These are phyloP conservation scores for Nicotiana noctiflora DNA, from an alignment of 257 asterid species.

Conservation along the genomic window DNA sequence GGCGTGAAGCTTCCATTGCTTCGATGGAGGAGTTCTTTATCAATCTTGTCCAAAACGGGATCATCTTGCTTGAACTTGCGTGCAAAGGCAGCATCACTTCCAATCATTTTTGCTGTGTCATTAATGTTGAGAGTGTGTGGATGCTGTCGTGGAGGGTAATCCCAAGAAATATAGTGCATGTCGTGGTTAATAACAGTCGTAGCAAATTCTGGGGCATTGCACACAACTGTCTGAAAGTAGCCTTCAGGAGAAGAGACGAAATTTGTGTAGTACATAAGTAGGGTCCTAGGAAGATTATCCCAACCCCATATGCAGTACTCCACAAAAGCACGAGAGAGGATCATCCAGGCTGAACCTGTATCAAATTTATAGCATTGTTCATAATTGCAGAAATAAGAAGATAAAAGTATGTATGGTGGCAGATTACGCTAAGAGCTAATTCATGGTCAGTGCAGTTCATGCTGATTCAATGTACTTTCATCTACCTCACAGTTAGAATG, in stretches of 20 bases:
- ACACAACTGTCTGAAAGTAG: conserved; percentile 81
- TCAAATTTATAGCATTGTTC: neutral
- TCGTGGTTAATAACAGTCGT: conserved; percentile 85
- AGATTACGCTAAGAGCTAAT: neutral
- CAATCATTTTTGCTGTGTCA: conserved; percentile 54
- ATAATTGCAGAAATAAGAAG: neutral
- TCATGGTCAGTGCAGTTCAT: neutral
- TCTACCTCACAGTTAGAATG: neutral
- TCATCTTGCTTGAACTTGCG: conserved; percentile 67
- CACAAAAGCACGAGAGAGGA: conserved; percentile 71
- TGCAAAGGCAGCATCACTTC: conserved; percentile 80
- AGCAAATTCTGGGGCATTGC: conserved; percentile 77
- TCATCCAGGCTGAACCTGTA: conserved; percentile 97
- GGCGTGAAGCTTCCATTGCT: conserved; percentile 67
- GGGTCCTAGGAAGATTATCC: conserved; percentile 92
- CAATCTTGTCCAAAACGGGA: conserved; percentile 60
- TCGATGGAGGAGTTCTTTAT: conserved; percentile 50
- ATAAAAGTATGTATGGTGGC: neutral
- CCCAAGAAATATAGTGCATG: conserved; percentile 95
- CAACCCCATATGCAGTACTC: conserved; percentile 93
- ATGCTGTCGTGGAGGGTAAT: conserved; percentile 80
- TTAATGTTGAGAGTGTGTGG: conserved; percentile 60
- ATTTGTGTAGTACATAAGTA: conserved; percentile 92
- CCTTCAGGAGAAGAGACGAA: conserved; percentile 95
- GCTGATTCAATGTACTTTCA: neutral